Conservation (phyloP, 805 yeast genomes). For the Cyberlindnera saturnus region DNA sequence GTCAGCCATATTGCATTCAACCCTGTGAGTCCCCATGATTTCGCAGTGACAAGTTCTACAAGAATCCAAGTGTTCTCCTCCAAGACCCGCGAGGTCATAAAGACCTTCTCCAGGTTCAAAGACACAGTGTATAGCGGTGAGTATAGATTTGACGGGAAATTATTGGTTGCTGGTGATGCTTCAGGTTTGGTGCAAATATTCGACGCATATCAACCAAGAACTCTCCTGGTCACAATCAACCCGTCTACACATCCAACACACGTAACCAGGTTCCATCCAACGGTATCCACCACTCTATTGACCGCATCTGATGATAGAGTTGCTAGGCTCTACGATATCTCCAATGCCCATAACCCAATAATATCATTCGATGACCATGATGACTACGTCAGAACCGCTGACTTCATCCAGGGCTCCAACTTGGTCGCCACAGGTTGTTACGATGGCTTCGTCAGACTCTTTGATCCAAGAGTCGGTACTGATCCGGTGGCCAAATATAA, state of each 20-base stretch:
- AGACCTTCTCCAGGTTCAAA: conserved; percentile 81
- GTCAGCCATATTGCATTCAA: conserved; percentile 84
- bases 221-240: conserved; percentile 68
- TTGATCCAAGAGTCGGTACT: conserved; percentile 63
- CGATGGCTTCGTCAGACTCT: conserved; percentile 79
- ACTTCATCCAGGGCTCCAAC: conserved; percentile 73
- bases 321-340: conserved; percentile 83
- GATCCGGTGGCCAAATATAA: conserved; percentile 59
- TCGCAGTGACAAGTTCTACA: conserved; percentile 89
- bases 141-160: conserved; percentile 84
- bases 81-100: conserved; percentile 86
- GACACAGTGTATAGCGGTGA: conserved; percentile 92
- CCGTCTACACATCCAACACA: conserved; percentile 89
- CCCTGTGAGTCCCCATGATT: conserved; percentile 81
- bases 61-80: conserved; percentile 89
- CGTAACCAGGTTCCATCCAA: conserved; percentile 87
- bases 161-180: conserved; percentile 92
- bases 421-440: conserved; percentile 90
- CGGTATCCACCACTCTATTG: conserved; percentile 63
- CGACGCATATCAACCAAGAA: conserved; percentile 76
- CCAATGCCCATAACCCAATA: conserved; percentile 68
- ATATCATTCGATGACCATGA: conserved; percentile 66
- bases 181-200: conserved; percentile 88
- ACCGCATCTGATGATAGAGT: conserved; percentile 91
- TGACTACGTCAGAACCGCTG: conserved; percentile 83